phyloP scores from a whole-genome alignment of 2,329 filamentous ascomycete species.

The Fusarium camptoceras region DNA sequence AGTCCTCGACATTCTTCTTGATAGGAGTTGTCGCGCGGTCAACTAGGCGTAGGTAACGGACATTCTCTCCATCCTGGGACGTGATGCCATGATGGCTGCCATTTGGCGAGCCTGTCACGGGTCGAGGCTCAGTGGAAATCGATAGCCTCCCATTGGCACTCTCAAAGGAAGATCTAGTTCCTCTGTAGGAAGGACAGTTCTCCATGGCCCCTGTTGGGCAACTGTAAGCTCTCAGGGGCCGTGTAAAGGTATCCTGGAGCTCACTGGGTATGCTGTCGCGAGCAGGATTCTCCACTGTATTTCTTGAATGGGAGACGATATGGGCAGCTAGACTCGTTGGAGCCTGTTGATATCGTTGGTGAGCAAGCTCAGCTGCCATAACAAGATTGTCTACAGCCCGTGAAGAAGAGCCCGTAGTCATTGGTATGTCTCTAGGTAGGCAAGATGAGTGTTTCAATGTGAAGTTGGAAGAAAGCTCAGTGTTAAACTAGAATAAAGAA shows the following conservation, averaged over 20 bases:
- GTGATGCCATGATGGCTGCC: constrained; percentile 35
- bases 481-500: neutral
- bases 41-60: constrained; percentile 50
- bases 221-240: constrained; percentile 45
- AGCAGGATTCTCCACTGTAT: constrained; percentile 38
- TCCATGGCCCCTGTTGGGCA: constrained; percentile 40
- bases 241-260: constrained; percentile 38
- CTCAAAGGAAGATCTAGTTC: constrained; percentile 46
- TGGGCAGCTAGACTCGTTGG: constrained; percentile 33
- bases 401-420: constrained; percentile 35
- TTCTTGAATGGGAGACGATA: constrained; percentile 34
- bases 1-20: constrained; percentile 30
- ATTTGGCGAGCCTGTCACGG: constrained; percentile 40
- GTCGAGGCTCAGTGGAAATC: constrained; percentile 41
- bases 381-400: constrained; percentile 52
- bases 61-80: constrained; percentile 49
- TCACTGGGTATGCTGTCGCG: constrained; percentile 9
- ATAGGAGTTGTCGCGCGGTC: constrained; percentile 12
- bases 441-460: constrained; percentile 18
- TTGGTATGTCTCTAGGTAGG: constrained; percentile 15
- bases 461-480: constrained; percentile 16
- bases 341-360: constrained; percentile 51
- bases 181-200: constrained; percentile 25
- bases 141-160: constrained; percentile 43
- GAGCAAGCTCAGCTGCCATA: constrained; percentile 49